Percentiles rank a stretch among this genome's conserved stretches.
phyloP scores from a whole-genome alignment of 345 rosid genomes.

The Litchi chinensis region DNA sequence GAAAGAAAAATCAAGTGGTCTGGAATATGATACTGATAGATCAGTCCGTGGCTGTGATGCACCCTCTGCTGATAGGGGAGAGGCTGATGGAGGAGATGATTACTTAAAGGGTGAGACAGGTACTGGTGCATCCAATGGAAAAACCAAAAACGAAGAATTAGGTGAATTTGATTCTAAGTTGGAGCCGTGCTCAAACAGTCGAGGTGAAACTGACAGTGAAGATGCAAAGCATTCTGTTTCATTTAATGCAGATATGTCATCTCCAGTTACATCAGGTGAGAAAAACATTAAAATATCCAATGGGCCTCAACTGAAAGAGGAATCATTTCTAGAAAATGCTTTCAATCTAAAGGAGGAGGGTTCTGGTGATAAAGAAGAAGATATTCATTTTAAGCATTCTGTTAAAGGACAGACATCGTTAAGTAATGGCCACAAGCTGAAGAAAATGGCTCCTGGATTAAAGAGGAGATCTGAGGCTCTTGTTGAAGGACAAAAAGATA shows the following conservation, averaged over 20 bases:
- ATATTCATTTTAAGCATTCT: conserved; percentile 31
- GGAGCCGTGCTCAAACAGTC: conserved; percentile 38
- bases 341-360: conserved; percentile 38
- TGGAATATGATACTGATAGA: conserved; percentile 46
- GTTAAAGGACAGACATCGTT: conserved; percentile 35
- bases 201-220: conserved; percentile 46
- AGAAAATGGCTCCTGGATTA: conserved; percentile 34
- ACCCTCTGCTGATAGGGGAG: conserved; percentile 38
- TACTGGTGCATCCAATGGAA: conserved; percentile 31
- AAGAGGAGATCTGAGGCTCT: conserved; percentile 40
- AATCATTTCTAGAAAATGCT: conserved; percentile 32
- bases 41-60: conserved; percentile 39
- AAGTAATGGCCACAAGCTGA: conserved; percentile 45
- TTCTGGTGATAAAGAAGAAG: conserved; percentile 38
- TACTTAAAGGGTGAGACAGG: conserved; percentile 37
- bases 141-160: conserved; percentile 35
- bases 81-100: conserved; percentile 49
- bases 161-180: conserved; percentile 39
- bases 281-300: conserved; percentile 37
- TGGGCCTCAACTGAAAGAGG: conserved; percentile 41
- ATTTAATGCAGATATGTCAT: conserved; percentile 36
- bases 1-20: conserved; percentile 46
- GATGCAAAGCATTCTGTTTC: conserved; percentile 50
- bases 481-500: conserved; percentile 35
- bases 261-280: conserved; percentile 44